Evolutionary conservation across 2,329 filamentous ascomycete species (phyloP), one percentile per base, ranked within the genome.

Genomic region (Arthrobotrys musiformis): DNA sequence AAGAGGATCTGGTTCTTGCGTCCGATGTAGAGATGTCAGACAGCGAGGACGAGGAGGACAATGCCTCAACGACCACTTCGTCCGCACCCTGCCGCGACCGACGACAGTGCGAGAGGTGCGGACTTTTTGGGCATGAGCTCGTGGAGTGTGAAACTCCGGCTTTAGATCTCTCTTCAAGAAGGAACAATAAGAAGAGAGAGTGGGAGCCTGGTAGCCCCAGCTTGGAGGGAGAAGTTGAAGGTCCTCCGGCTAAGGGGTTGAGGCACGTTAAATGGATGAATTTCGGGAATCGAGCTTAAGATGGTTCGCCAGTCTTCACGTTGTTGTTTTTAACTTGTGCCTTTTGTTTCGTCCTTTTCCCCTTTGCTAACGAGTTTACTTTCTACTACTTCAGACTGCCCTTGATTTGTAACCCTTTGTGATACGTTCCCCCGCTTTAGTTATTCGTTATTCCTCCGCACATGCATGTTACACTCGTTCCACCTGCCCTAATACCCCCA

Each of bases 211-310:
- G 66, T 19, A 77, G 66, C 48, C 73, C 73, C 13, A 56, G 28
- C 28, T 63, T 69, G 37, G 74, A 78, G 50, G 69, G 54, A 22
- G 46, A 54, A 50, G 24, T 28, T 26, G 68, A 78, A 52, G 74
- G 68, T 6, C 74, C 74, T 54, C 74, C 74, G 40, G 61, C 63
- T 6, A 78, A 78, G 56, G 74, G 74, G n/a, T 33, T 78, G 24
- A 63, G 74, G 22, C 74, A 78, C 37, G 74, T 78, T 63, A 78
- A 78, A 35, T 78, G 74, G 74, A 72, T 78, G 74, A 62, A 73
- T 19, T 72, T 72, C 22, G 62, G 58, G n/a, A 73, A 60, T 26
- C 44, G 68, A 44, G 30, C 28, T 46, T 68, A 62, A 64, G 37
- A 44, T 40, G 42, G 28, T 72, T 37, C 24, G 46, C 68, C 19